phyloP scores from a whole-genome alignment of 306 rosid species.

The Gastrolobium bilobum region DNA sequence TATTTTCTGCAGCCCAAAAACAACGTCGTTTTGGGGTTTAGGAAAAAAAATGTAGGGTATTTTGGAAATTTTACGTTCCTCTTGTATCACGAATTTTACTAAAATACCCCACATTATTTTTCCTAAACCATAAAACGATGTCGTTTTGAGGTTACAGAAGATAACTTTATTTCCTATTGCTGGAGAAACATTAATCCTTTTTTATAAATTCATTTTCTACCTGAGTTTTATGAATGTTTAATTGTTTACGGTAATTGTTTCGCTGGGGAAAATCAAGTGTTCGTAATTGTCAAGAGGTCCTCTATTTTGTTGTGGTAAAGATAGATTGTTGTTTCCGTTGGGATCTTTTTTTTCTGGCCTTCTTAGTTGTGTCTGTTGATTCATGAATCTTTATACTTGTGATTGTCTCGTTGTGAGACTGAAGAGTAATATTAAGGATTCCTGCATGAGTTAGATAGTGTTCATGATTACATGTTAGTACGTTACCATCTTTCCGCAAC shows the following conservation, averaged over 20 bases:
- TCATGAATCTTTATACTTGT: neutral
- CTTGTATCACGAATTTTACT: no score
- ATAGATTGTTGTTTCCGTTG: conserved; percentile 9
- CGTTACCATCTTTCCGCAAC: conserved; percentile 27
- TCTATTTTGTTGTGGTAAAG: conserved; percentile 16
- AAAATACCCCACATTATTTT: no score
- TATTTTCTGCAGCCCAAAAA: no score
- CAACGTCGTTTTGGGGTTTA: no score
- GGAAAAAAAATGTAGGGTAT: no score
- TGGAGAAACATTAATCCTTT: neutral
- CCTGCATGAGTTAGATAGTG: neutral
- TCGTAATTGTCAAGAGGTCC: neutral
- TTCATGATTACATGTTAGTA: neutral
- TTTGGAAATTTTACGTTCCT: no score
- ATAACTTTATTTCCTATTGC: no score
- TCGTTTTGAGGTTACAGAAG: no score
- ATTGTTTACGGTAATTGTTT: neutral
- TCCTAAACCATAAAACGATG: no score
- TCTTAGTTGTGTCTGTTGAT: conserved; percentile 31
- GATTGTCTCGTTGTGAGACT: conserved; percentile 7
- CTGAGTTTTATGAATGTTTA: neutral
- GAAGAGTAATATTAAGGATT: neutral
- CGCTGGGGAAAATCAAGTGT: neutral
- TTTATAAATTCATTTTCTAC: neutral
- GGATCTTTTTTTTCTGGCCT: neutral